Percentiles rank a stretch among this genome's conserved stretches.
These are phyloP conservation scores for Candida pseudoglaebosa DNA, from an alignment of 805 yeast genomes.

Conservation along the genomic window DNA sequence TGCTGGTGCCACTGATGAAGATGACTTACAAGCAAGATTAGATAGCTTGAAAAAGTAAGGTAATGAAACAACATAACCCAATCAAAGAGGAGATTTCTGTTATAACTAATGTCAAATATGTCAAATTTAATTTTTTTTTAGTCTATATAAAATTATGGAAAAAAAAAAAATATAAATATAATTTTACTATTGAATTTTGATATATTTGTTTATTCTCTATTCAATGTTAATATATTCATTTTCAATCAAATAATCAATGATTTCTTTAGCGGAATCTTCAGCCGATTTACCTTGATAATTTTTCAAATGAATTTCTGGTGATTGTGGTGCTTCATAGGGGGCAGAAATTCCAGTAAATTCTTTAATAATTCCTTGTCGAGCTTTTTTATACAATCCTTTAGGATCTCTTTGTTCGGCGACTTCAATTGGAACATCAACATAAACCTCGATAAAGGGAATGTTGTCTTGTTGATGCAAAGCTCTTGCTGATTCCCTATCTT, in stretches of 20 bases:
- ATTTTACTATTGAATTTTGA: too few relatives aligned
- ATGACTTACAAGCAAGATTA: constrained; percentile 84
- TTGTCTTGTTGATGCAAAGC: constrained; percentile 71
- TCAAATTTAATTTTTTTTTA: too few relatives aligned
- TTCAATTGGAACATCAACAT: constrained; percentile 87
- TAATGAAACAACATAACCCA: too few relatives aligned
- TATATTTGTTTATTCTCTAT: too few relatives aligned
- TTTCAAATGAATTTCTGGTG: constrained; percentile 77
- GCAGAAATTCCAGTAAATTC: constrained; percentile 96
- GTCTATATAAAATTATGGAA: too few relatives aligned
- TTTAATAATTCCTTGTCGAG: constrained; percentile 89
- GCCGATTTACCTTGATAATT: constrained; percentile 62
- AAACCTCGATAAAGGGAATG: constrained; percentile 86
- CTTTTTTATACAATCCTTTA: constrained; percentile 94
- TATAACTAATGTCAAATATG: too few relatives aligned
- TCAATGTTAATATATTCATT: constrained; percentile 35
- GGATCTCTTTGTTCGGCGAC: constrained; percentile 98
- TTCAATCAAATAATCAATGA: constrained; percentile 61
- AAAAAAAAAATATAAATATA: too few relatives aligned
- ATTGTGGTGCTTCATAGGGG: constrained; percentile 89
- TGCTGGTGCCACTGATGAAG: constrained; percentile 47
- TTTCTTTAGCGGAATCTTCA: constrained; percentile 76
- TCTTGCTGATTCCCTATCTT: constrained; percentile 83
- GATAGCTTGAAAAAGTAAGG: constrained; percentile 70
- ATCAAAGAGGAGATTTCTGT: too few relatives aligned